Percentiles rank a stretch among this genome's conserved stretches.
Conservation (phyloP, 2,329 filamentous ascomycete genomes). For the Geosmithia putterillii region DNA sequence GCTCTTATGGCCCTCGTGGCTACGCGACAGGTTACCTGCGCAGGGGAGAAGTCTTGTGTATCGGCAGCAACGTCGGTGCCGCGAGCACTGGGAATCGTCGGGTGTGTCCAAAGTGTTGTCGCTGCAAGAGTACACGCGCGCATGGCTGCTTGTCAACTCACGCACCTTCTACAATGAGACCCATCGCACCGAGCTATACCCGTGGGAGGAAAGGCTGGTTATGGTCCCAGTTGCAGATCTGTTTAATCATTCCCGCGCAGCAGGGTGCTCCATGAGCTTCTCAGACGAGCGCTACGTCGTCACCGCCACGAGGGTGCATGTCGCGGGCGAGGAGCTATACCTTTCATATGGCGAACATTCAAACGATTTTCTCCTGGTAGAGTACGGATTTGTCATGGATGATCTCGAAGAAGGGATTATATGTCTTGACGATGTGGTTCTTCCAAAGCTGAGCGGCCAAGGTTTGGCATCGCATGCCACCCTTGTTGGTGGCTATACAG, state of each 20-base stretch:
- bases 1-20: constrained; percentile 31
- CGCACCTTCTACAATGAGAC: constrained; percentile 40
- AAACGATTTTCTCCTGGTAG: constrained; percentile 60
- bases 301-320: constrained; percentile 36
- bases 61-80: constrained; percentile 35
- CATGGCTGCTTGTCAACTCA: constrained; percentile 42
- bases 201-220: constrained; percentile 43
- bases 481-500: background rate
- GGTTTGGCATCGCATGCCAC: background rate
- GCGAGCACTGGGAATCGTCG: constrained; percentile 24
- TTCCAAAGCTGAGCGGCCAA: constrained; percentile 20
- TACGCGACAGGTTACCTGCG: constrained; percentile 33
- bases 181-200: constrained; percentile 20
- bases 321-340: constrained; percentile 49
- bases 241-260: constrained; percentile 39
- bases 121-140: constrained; percentile 26
- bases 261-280: constrained; percentile 40
- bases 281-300: constrained; percentile 38
- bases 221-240: constrained; percentile 57
- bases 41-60: constrained; percentile 30
- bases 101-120: constrained; percentile 11
- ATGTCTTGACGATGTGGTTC: constrained; percentile 32
- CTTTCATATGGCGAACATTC: constrained; percentile 59
- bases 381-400: constrained; percentile 45
- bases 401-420: constrained; percentile 37